Base-by-base conservation (phyloP, 106 monocot species). In the Iris macrosiphon region DNA sequence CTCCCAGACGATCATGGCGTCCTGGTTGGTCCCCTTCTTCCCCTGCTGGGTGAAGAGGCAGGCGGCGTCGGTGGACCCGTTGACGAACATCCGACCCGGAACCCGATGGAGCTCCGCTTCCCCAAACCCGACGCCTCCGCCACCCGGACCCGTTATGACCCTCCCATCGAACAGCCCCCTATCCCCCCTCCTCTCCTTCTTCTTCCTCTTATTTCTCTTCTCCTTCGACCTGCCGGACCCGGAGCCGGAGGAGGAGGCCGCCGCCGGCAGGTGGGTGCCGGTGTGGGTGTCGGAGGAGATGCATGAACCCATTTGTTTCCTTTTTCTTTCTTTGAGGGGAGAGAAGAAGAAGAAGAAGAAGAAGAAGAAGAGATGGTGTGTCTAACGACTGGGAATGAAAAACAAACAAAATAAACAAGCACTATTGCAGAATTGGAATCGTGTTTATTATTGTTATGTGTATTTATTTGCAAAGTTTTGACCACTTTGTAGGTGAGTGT, bases 41-140 rank as follows among this genome's bases (percentile, higher is more conserved):
- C 79, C 79, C 68, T 79, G 79, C 65, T 79, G 79, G 30, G 79
- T 79, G 45, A 79, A 79, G 16, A 79, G 60, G 61, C 73, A 74
- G 5, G 79, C 79, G 33, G 41, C 64, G 7, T 69, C 57, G 37
- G 70, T 75, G 31, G 61, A 49, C 27, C 80, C 80, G 43, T 71
- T 80, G 31, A 58, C 33, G 20, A 56, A 75, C 70, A 75, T 51
- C 70, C 80, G 59, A 20, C 62, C 80, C 16, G 71, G 60, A n/a
- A 80, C 40, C 28, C 61, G 55, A 49, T 61, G 56, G 4, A 80
- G 75, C 44, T 75, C 69, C 27, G 55, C 66, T 13, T 65, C 54
- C n/a, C 41, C n/a, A n/a, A n/a, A n/a, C n/a, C n/a, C n/a, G 11
- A 39, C 10, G 29, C 27, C 23, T 18, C 18, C 26, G 14, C 37